Base-by-base conservation (phyloP, 176 grass and related monocot species). In the Musa acuminata region DNA sequence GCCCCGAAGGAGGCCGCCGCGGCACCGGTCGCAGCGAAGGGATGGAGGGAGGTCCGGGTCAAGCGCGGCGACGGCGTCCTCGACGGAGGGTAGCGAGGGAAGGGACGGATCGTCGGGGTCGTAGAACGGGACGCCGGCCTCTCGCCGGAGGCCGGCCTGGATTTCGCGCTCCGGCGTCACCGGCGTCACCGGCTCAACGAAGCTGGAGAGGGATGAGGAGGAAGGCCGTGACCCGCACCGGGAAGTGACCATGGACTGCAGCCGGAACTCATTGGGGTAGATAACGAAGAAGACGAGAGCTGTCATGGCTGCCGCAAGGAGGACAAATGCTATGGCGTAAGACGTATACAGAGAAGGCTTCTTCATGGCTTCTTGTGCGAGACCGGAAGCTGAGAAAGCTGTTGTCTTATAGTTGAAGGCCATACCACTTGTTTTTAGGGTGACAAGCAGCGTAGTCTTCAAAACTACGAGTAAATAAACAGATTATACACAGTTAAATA, bases 1-100 rank as follows among this genome's bases (percentile, higher is more conserved):
- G 20, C 74, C 58, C 0, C 59, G 57, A 17, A 64, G 74, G 48
- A 65, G 74, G n/a, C 48, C 74, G n/a, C 74, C 74, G 74, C 59
- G 11, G 74, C 74, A 77, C 12, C 48, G 74, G 1, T 3, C 59
- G 74, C 74, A 77, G 43, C 74, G 59, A 43, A 65, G 58, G 43
- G 35, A 64, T 6, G 74, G 12, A 51, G 74, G 60, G 12, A 65
- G 74, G 58, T 62, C 59, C 35, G 74, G n/a, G 9, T 77, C 74
- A 17, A 77, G 74, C 10, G 43, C 59, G n/a, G 58, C 74, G 20
- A 52, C 43, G 12, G 74, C 74, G 12, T 77, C 58, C 19, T 9
- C 19, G 58, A 77, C 24, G 43, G 58, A 64, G 7, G 59, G 48
- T 17, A 77, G 59, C 1, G 29, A 49, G 7, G 57, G 57, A 11